Evolutionary conservation across 257 asterid species (phyloP), one percentile per base, ranked within the genome.

Genomic region (Salvia hispanica): DNA sequence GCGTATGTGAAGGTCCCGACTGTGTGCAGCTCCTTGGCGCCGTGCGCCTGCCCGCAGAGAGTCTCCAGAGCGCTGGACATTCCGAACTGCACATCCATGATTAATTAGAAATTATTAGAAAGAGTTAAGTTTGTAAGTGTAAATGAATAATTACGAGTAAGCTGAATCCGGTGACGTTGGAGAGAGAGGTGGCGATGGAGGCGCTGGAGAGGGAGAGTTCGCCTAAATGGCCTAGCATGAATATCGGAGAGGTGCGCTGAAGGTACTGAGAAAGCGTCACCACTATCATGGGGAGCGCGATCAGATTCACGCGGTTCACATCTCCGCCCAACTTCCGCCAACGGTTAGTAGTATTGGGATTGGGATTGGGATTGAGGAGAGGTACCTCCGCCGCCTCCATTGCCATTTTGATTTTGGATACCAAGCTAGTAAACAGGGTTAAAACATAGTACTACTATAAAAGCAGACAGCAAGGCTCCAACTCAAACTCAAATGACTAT

Each of bases 221-320:
- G 3, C 80, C 81, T 3, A 88, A 72, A 68, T 84, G 94, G 0
- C 96, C 96, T 53, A 89, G 9, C 96, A 87, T 89, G 18, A 85
- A 82, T 31, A 89, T 63, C 2, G 96, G 85, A 2, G 86, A 77
- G 4, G 62, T 77, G 0, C 90, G 82, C 63, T 76, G 33, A 34
- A 89, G 78, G 72, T 79, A 85, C 74, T 89, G 95, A 0, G 86
- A 77, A 0, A 85, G 52, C 0, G 88, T 77, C 14, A 86, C 90
- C 2, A 85, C 74, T 9, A 89, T 81, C 93, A 87, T 87, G 2
- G 96, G 96, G 51, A 85, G 5, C 15, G 96, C 96, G 48, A 89
- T 79, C 6, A 66, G 40, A 21, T 61, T 80, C 33, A 84, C 90
- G 54, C 81, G 81, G 55, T 79, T 89, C 48, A 82, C 16, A 58